Base-by-base conservation (phyloP, 164 flowering plant genomes). In the Kingdonia uniflora region DNA sequence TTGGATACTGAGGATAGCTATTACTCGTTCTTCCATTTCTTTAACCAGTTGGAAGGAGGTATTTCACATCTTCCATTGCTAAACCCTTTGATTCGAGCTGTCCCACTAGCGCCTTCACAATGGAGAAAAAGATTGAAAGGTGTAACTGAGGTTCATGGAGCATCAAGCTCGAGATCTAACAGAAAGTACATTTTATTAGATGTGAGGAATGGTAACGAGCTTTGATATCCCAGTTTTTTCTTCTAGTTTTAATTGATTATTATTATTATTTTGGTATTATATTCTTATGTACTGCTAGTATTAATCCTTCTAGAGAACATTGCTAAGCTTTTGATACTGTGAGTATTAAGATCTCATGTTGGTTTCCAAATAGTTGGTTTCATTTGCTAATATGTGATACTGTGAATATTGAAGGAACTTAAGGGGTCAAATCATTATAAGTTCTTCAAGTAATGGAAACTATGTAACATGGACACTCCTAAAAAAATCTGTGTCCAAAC, bases 41-140 rank as follows among this genome's bases (percentile, higher is more conserved):
- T 21, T 47, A 2, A 21, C 6, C 73, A 87, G 95, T 58, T 80
- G 59, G 96, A 92, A 73, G 91, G 84, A 66, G 95, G 87, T 11
- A 71, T 74, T 59, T 77, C 88, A 50, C 78, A 85, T 70, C 85
- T 92, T 65, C 96, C 95, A 51, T 66, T 92, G 69, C 78, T 80
- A 57, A 87, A 92, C 41, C 74, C 84, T 42, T 73, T 87, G 37
- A 76, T 80, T 90, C 71, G 84, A 62, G 98, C 96, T 33, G 74
- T 71, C 50, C 90, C 90, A 47, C 47, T 92, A 35, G 56, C 76
- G 56, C 98, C 98, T 24, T 73, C 77, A 29, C 84, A 87, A 60
- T 92, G 98, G 98, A 85, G 76, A 65, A 68, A 68, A 47, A 82
- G 64, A 66, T 53, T 92, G 68, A 67, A 78, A 63, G 61, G 69